Percentiles rank a stretch among this genome's conserved stretches.
Evolutionary conservation across 768 basidiomycete species (phyloP).

Genomic region (Phaeotremella skinneri): DNA sequence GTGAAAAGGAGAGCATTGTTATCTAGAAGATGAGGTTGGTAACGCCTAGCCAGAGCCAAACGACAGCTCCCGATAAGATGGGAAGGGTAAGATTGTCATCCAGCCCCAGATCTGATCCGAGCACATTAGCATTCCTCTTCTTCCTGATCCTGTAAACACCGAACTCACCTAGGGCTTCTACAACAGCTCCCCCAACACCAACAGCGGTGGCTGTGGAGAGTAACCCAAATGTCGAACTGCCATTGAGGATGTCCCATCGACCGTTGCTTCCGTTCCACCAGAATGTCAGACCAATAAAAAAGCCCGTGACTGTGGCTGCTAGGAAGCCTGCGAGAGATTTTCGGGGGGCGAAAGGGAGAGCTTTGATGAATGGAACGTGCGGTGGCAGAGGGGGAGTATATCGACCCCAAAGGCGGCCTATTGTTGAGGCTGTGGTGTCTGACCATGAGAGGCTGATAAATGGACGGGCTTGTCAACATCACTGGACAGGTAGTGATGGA

Average conservation of each 20-base stretch:
- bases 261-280: conserved; percentile 56
- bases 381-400: conserved; percentile 63
- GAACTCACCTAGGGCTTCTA: conserved; percentile 80
- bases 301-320: conserved; percentile 72
- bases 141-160: neutral
- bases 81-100: conserved; percentile 91
- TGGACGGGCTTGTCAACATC: no score
- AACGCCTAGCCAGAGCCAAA: conserved; percentile 57
- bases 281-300: conserved; percentile 65
- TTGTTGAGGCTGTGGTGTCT: conserved; percentile 87
- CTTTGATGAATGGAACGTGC: conserved; percentile 52
- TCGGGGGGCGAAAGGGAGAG: conserved; percentile 69
- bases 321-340: conserved; percentile 83
- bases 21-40: conserved; percentile 37
- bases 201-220: conserved; percentile 61
- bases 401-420: conserved; percentile 80
- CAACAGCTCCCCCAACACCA: conserved; percentile 75
- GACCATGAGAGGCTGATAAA: conserved; percentile 81
- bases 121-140: neutral
- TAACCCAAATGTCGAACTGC: conserved; percentile 53
- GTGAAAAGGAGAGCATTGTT: neutral
- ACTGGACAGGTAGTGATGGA: conserved; percentile 7
- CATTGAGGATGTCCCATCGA: conserved; percentile 43
- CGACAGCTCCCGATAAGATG: conserved; percentile 73
- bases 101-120: conserved; percentile 68